Conservation (phyloP, 2,329 filamentous ascomycete genomes). For the Leptographium galeiforme region DNA sequence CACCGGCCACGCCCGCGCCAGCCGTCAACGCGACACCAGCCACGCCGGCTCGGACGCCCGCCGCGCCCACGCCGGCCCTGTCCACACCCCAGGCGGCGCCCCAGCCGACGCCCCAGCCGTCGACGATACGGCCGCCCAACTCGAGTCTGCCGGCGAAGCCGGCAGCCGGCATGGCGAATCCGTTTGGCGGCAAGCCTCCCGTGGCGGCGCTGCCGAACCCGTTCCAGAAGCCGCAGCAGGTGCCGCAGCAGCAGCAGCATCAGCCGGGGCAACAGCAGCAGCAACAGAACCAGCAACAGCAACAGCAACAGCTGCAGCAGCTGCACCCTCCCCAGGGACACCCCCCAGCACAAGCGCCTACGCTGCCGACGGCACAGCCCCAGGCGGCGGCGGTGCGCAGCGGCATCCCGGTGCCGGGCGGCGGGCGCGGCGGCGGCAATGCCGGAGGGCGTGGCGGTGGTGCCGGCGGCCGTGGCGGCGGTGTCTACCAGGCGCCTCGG, state of each 20-base stretch:
- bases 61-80: no score
- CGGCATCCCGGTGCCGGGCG: conserved; percentile 12
- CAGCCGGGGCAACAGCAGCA: no score
- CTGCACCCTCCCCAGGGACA: background rate
- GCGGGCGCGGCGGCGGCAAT: conserved; percentile 11
- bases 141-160: conserved; percentile 8
- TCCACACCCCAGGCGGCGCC: no score
- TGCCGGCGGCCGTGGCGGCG: conserved; percentile 11
- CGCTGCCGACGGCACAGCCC: background rate
- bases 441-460: conserved; percentile 7
- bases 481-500: conserved; percentile 16
- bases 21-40: background rate
- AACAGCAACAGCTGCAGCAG: conserved; percentile 1
- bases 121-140: background rate
- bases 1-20: background rate
- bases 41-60: background rate
- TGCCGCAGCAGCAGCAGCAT: background rate
- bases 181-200: conserved; percentile 5
- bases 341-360: background rate
- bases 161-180: conserved; percentile 1
- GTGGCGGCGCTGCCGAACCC: conserved; percentile 7
- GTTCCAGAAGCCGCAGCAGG: conserved; percentile 9
- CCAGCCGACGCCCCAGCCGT: no score
- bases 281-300: background rate
- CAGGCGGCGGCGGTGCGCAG: conserved; percentile 7